A percentile compares a stretch with the other conserved stretches of the same genome.
Conservation (phyloP, 768 basidiomycete species). For the Lactarius hengduanensis region DNA sequence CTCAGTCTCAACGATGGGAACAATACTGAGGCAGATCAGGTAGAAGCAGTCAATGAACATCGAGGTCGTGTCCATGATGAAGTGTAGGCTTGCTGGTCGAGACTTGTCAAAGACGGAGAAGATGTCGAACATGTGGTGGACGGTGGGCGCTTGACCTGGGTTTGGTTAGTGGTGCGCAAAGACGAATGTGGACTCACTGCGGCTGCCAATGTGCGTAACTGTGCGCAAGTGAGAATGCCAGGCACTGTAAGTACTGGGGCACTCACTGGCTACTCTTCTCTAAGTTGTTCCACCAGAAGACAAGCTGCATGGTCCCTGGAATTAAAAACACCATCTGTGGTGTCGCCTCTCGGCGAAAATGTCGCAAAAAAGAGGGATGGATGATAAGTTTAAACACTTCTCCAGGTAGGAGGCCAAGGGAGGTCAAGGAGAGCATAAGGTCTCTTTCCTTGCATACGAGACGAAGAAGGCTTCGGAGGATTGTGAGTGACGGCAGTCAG, state of each 20-base stretch:
- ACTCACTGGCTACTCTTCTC: slow-evolving; percentile 83
- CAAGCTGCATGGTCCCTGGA: slow-evolving; percentile 80
- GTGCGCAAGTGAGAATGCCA: neutral
- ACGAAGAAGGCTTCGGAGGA: slow-evolving; percentile 56
- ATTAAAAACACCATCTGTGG: slow-evolving; percentile 79
- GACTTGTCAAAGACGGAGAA: slow-evolving; percentile 87
- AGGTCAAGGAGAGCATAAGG: slow-evolving; percentile 55
- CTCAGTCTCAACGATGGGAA: slow-evolving; percentile 63
- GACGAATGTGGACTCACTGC: slow-evolving; percentile 36
- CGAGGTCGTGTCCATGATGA: slow-evolving; percentile 62
- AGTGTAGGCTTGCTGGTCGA: slow-evolving; percentile 52
- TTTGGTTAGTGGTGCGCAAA: slow-evolving; percentile 24
- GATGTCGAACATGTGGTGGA: slow-evolving; percentile 79
- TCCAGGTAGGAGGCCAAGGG: slow-evolving; percentile 57
- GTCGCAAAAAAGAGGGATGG: slow-evolving; percentile 52
- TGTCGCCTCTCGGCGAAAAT: slow-evolving; percentile 47
- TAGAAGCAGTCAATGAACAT: slow-evolving; percentile 70
- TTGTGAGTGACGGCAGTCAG: too few species aligned
- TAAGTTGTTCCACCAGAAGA: slow-evolving; percentile 92
- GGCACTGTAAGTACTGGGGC: slow-evolving; percentile 19
- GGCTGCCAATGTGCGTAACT: slow-evolving; percentile 55
- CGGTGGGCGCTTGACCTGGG: slow-evolving; percentile 67
- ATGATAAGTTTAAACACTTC: slow-evolving; percentile 76
- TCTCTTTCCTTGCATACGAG: slow-evolving; percentile 69
- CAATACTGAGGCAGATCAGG: slow-evolving; percentile 84